Percentiles rank a stretch among this genome's conserved stretches.
Conservation (phyloP, 495 filamentous ascomycete species). For the Trichoderma erinaceum region DNA sequence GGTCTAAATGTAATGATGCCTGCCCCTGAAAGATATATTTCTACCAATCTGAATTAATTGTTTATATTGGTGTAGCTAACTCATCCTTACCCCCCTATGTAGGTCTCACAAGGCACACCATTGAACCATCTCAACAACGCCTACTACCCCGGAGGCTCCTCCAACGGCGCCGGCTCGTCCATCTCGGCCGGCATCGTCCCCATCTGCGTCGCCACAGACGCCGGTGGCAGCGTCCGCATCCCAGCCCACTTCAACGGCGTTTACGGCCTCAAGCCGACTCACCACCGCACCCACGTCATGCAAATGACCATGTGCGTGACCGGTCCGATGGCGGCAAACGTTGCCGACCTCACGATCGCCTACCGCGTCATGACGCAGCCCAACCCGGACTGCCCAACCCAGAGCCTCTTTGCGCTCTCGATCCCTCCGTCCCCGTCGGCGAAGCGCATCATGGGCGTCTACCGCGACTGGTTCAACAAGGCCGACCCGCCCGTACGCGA, state of each 20-base stretch:
- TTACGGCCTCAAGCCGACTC: slow-evolving; percentile 81
- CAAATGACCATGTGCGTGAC: slow-evolving; percentile 59
- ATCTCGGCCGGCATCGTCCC: slow-evolving; percentile 71
- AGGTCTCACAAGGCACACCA: slow-evolving; percentile 72
- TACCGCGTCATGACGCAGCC: slow-evolving; percentile 71
- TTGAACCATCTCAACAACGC: slow-evolving; percentile 71
- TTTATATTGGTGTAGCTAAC: slow-evolving; percentile 33
- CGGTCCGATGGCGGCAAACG: slow-evolving; percentile 72
- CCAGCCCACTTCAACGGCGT: slow-evolving; percentile 78
- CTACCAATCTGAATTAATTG: neutral
- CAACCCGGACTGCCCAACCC: slow-evolving; percentile 45
- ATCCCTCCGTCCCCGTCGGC: slow-evolving; percentile 35
- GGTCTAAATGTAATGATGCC: neutral
- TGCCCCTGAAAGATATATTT: too few relatives aligned
- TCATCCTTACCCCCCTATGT: slow-evolving; percentile 51
- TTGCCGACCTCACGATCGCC: slow-evolving; percentile 73
- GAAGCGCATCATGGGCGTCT: slow-evolving; percentile 60
- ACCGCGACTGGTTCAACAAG: slow-evolving; percentile 65
- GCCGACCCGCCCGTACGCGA: slow-evolving; percentile 56
- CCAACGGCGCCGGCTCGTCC: slow-evolving; percentile 75
- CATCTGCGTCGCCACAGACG: slow-evolving; percentile 77
- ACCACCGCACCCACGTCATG: slow-evolving; percentile 58
- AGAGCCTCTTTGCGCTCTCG: slow-evolving; percentile 34
- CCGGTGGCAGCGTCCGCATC: slow-evolving; percentile 79
- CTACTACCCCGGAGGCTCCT: slow-evolving; percentile 88